A percentile compares a stretch with the other conserved stretches of the same genome.
Conservation (phyloP, 352 stramenopile genomes). For the Pythium graminicola region DNA sequence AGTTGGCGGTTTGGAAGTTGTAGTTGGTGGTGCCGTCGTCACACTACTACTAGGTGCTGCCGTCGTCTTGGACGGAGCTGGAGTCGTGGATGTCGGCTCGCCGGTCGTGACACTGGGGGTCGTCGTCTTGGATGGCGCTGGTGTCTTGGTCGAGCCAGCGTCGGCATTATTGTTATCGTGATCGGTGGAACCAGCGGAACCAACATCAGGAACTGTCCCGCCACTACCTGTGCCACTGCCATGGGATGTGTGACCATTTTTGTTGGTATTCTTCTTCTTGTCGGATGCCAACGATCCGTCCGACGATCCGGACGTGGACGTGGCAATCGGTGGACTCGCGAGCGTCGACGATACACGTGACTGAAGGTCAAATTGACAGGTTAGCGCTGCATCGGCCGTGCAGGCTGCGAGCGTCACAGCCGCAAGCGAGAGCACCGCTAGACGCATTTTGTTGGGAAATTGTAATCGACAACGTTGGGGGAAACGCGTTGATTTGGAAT, state of each 20-base stretch:
- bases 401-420: constrained; percentile 22
- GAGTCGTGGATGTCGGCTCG: constrained; percentile 7
- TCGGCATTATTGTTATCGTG: constrained; percentile 17
- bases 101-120: constrained; percentile 1
- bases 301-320: constrained; percentile 20
- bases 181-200: constrained; percentile 22
- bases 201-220: constrained; percentile 11
- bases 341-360: constrained; percentile 54
- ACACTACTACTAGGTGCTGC: background rate
- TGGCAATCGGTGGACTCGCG: constrained; percentile 42
- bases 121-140: constrained; percentile 15
- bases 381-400: constrained; percentile 24
- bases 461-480: background rate
- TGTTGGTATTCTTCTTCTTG: constrained; percentile 23
- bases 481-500: constrained; percentile 10
- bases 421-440: constrained; percentile 24
- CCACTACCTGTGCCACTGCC: constrained; percentile 15
- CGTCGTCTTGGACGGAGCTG: constrained; percentile 13
- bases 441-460: constrained; percentile 4
- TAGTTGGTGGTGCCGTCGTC: background rate
- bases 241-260: constrained; percentile 1
- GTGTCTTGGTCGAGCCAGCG: constrained; percentile 17
- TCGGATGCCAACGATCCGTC: constrained; percentile 16
- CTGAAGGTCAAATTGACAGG: constrained; percentile 60
- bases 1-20: background rate